Evolutionary conservation across 2,329 filamentous ascomycete species (phyloP).

Genomic region (Calonectria hongkongensis): DNA sequence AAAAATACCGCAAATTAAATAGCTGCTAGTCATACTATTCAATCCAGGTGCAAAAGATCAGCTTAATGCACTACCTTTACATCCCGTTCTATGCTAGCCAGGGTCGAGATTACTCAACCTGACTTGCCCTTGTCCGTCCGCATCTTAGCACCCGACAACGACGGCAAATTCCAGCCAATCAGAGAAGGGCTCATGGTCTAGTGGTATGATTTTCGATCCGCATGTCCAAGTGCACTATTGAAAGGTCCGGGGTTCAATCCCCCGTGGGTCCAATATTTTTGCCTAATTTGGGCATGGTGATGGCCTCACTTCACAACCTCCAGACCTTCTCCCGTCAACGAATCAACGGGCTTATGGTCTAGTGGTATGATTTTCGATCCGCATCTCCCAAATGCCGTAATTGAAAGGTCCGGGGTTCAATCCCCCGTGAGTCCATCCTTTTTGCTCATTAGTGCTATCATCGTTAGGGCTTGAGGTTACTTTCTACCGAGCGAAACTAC

Average conservation of each 20-base stretch:
- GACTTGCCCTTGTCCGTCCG: no score
- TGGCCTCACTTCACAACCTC: not conserved
- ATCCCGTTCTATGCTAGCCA: no score
- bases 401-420: constrained; percentile 27
- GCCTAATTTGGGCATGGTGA: not conserved
- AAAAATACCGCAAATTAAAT: no score
- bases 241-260: constrained; percentile 27
- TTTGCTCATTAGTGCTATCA: not conserved
- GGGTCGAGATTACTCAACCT: no score
- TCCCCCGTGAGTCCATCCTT: constrained; percentile 20
- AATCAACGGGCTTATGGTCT: constrained; percentile 25
- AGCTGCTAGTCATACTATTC: no score
- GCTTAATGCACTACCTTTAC: no score
- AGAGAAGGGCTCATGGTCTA: constrained; percentile 26
- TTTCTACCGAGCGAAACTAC: not conserved
- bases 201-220: constrained; percentile 28
- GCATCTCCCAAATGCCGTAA: not conserved
- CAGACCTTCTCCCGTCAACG: not conserved
- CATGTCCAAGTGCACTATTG: constrained; percentile 16
- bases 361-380: constrained; percentile 28
- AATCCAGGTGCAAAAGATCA: no score
- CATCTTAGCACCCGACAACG: not conserved
- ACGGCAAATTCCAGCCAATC: constrained; percentile 5
- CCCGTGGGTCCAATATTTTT: constrained; percentile 20
- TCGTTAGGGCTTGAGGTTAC: not conserved